phyloP scores from a whole-genome alignment of 108 stramenopile species.

The Craspedostauros australis region DNA sequence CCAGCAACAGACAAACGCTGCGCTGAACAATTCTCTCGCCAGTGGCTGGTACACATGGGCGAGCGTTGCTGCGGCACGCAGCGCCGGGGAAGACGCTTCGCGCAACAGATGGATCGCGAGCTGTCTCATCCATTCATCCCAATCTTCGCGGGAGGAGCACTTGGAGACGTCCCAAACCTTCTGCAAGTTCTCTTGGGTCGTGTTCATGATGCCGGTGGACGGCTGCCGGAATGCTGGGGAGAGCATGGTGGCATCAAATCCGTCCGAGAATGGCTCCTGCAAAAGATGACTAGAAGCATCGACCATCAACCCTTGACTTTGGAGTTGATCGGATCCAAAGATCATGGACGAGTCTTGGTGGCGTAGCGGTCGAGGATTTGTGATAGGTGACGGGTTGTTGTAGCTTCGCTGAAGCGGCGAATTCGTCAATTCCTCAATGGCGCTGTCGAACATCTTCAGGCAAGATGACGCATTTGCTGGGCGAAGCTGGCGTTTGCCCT shows the following conservation, averaged over 20 bases:
- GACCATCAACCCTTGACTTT: constrained; percentile 15
- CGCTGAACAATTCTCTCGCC: constrained; percentile 92
- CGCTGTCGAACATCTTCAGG: constrained; percentile 37
- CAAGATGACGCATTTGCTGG: constrained; percentile 1
- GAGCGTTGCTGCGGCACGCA: constrained; percentile 85
- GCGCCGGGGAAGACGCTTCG: constrained; percentile 91
- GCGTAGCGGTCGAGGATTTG: constrained; percentile 1
- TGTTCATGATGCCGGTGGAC: constrained; percentile 41
- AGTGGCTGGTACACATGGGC: constrained; percentile 94
- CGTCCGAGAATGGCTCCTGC: constrained; percentile 14
- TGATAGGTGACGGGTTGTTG: constrained; percentile 6
- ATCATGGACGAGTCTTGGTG: constrained; percentile 13
- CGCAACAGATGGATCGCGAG: constrained; percentile 89
- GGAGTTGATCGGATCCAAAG: constrained; percentile 7
- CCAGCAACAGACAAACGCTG: constrained; percentile 98
- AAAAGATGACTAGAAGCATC: constrained; percentile 37
- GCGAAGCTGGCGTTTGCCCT: neutral
- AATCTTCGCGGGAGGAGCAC: constrained; percentile 88
- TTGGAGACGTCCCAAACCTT: constrained; percentile 92
- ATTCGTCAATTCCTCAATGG: constrained; percentile 27
- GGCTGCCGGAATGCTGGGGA: constrained; percentile 14
- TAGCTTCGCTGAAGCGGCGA: constrained; percentile 23
- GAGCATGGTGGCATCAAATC: constrained; percentile 9
- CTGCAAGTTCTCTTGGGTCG: constrained; percentile 65
- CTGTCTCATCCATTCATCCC: constrained; percentile 95